These are phyloP conservation scores for Bisporella sp. DNA, from an alignment of 2,329 filamentous ascomycete species.

Conservation along the genomic window DNA sequence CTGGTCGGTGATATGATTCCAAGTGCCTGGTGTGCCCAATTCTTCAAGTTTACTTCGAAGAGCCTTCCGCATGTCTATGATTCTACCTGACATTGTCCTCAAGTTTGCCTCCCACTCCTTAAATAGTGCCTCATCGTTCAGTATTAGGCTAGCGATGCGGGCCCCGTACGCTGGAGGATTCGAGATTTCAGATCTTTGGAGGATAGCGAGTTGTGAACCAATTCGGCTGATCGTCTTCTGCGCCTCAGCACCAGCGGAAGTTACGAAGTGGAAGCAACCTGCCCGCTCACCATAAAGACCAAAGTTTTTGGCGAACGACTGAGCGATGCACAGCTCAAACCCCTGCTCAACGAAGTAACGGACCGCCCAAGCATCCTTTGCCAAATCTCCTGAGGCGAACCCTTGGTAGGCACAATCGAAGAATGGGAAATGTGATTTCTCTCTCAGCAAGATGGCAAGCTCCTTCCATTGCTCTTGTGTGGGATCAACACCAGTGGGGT, in stretches of 20 bases:
- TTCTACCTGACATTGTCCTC: conserved; percentile 88
- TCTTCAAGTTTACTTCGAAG: conserved; percentile 76
- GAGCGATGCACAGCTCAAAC: conserved; percentile 80
- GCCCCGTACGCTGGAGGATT: conserved; percentile 95
- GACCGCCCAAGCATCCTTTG: conserved; percentile 82
- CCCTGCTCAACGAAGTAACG: conserved; percentile 90
- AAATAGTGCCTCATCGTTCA: conserved; percentile 79
- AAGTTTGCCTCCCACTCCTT: conserved; percentile 86
- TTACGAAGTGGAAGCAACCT: conserved; percentile 92
- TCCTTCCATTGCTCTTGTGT: conserved; percentile 92
- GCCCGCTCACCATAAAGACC: conserved; percentile 95
- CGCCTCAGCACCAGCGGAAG: conserved; percentile 63
- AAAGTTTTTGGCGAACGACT: conserved; percentile 98
- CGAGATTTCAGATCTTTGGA: conserved; percentile 95
- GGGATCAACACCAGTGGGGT: conserved; percentile 94
- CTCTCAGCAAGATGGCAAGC: conserved; percentile 68
- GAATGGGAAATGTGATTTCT: conserved; percentile 89
- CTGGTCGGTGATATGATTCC: conserved; percentile 97
- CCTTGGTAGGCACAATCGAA: conserved; percentile 98
- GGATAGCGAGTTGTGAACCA: conserved; percentile 81
- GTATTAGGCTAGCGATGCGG: conserved; percentile 73
- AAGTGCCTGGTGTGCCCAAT: conserved; percentile 78
- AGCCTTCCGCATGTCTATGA: conserved; percentile 81
- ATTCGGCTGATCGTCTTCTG: conserved; percentile 54
- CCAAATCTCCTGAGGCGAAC: conserved; percentile 86